Conservation (phyloP, 140 eudicot genomes). For the Bidens hawaiensis region DNA sequence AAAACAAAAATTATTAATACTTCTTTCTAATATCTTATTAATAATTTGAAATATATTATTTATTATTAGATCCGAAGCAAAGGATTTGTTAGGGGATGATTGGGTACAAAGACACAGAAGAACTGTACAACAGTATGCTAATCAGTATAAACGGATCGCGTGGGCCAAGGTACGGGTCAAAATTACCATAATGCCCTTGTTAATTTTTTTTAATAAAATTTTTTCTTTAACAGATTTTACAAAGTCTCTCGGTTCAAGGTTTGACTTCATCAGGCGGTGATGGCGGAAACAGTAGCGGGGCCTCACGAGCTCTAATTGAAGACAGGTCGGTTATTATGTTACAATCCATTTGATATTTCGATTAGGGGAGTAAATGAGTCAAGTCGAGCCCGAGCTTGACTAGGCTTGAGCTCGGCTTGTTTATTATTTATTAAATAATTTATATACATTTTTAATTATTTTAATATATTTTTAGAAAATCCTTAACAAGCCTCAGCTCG, state of each 20-base stretch:
- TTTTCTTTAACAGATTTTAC: conserved; percentile 51
- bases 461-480: too few relatives aligned
- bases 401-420: too few relatives aligned
- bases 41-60: neutral
- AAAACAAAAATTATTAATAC: neutral
- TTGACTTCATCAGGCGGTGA: conserved; percentile 74
- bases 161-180: conserved; percentile 71
- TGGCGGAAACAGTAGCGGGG: conserved; percentile 79
- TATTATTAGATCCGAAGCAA: conserved; percentile 80
- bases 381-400: too few relatives aligned
- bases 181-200: neutral
- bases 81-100: conserved; percentile 89
- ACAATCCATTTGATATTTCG: conserved; percentile 1
- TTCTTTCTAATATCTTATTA: neutral
- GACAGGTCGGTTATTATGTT: conserved; percentile 48
- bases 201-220: neutral
- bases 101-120: conserved; percentile 97
- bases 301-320: conserved; percentile 75
- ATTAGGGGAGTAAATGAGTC: too few relatives aligned
- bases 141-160: conserved; percentile 88
- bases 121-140: conserved; percentile 89
- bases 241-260: conserved; percentile 74
- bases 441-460: too few relatives aligned
- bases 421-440: too few relatives aligned
- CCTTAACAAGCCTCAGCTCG: too few relatives aligned